Evolutionary conservation across 2,329 filamentous ascomycete genomes (phyloP).

Genomic region (Pyrenochaeta sp.): DNA sequence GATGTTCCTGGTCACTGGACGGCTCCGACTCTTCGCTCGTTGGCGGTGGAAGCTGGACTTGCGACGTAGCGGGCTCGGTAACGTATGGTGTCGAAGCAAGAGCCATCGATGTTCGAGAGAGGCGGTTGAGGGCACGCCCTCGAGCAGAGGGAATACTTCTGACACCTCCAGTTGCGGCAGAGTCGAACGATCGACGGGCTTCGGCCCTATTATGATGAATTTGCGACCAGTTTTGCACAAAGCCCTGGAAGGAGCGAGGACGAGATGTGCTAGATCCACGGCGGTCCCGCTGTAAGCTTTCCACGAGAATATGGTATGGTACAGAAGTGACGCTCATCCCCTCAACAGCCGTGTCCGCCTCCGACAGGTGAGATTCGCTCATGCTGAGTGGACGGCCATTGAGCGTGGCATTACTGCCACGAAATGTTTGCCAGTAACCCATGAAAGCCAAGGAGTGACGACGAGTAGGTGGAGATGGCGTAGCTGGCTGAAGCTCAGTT

Average conservation of each 20-base stretch:
- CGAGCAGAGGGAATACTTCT: slow-evolving; percentile 7
- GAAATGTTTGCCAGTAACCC: slow-evolving; percentile 10
- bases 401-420: slow-evolving; percentile 5
- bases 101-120: slow-evolving; percentile 5
- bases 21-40: background rate
- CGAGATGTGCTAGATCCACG: slow-evolving; percentile 13
- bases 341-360: slow-evolving; percentile 17
- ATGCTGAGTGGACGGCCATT: slow-evolving; percentile 12
- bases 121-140: slow-evolving; percentile 6
- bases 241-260: slow-evolving; percentile 9
- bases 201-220: slow-evolving; percentile 8
- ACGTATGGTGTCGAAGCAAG: background rate
- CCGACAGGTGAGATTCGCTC: slow-evolving; percentile 16
- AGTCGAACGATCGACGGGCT: slow-evolving; percentile 15
- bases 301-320: slow-evolving; percentile 2
- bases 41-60: background rate
- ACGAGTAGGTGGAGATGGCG: slow-evolving; percentile 1
- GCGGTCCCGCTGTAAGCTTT: slow-evolving; percentile 8
- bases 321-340: slow-evolving; percentile 5
- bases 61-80: background rate
- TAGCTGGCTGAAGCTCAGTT: background rate
- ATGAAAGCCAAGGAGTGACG: slow-evolving; percentile 10
- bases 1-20: background rate
- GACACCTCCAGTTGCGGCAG: slow-evolving; percentile 7
- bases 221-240: slow-evolving; percentile 14